Base-by-base conservation (phyloP, 2,329 filamentous ascomycete genomes). In the Nothopassalora personata region DNA sequence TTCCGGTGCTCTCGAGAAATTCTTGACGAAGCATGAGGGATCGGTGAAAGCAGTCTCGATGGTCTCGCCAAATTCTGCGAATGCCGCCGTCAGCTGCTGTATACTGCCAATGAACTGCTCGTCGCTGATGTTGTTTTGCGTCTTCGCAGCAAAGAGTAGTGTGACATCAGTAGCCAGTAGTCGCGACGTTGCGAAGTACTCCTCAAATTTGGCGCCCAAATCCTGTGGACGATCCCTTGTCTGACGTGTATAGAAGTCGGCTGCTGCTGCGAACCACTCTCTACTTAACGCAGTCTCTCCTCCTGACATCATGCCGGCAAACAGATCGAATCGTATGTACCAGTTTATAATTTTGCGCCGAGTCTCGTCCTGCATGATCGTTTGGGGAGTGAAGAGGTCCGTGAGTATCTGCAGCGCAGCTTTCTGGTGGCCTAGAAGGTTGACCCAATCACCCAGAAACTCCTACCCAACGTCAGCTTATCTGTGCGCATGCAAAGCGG, bases 381-480 rank as follows among this genome's bases (percentile, higher is more conserved):
- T 88, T 62, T 91, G 80, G 0, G 91, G 89, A 0, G 86, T 91
- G 71, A 91, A 92, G 0, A 97, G 77, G 47, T 87, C 84, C 1
- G 82, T 88, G 49, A 97, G 77, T 67, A 97, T 87, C 63, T 90
- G 85, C 69, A 89, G 85, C 0, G 94, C 94, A 10, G 93, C 94
- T 71, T 88, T 91, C 72, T 97, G 92, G 72, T 97, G 94, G 23
- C 91, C 90, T 75, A 94, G 87, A 15, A 97, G 80, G 68, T 95
- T 97, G 55, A 95, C 85, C 91, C 91, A 97, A 71, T 99, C 94
- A 11, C 94, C 94, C 49, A 97, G 81, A 68, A 91, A 95, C 75
- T 97, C 94, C 91, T 96, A 68, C 48, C 54, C 28, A 48, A 52
- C 39, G 50, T 34, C 5, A 43, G 28, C 55, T 9, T 19, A 31